Conservation (phyloP, 1,139 yeast species). For the Diutina mesorugosa region DNA sequence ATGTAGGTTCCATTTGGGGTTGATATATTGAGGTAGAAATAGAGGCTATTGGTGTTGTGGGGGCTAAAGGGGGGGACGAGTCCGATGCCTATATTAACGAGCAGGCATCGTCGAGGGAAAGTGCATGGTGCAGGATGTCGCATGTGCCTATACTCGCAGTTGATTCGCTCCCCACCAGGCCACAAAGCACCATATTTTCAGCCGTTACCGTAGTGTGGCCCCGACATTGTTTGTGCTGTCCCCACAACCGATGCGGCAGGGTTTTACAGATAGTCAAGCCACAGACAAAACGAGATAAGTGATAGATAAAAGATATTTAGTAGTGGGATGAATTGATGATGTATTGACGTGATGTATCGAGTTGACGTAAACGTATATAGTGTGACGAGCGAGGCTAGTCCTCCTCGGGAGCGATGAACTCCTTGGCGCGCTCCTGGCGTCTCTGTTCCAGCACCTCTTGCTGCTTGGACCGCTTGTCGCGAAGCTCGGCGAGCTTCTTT, state of each 20-base stretch:
- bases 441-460: conserved; percentile 53
- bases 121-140: background rate
- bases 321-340: too few species aligned
- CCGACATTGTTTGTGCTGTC: background rate
- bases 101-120: too few species aligned
- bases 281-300: too few species aligned
- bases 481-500: conserved; percentile 57
- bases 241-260: too few species aligned
- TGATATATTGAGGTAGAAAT: too few species aligned
- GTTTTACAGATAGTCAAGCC: too few species aligned
- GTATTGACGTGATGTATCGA: background rate
- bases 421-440: conserved; percentile 63
- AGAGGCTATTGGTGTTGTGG: too few species aligned
- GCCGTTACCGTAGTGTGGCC: background rate
- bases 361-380: background rate
- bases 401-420: conserved; percentile 79
- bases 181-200: background rate
- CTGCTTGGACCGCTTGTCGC: conserved; percentile 72
- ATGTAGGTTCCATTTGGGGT: too few species aligned
- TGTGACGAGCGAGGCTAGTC: conserved; percentile 8
- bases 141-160: background rate
- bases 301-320: too few species aligned
- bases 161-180: background rate
- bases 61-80: too few species aligned
- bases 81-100: too few species aligned